These are phyloP conservation scores for Coemansia sp. DNA, from an alignment of 192 early-diverging fungal genomes.

Conservation along the genomic window DNA sequence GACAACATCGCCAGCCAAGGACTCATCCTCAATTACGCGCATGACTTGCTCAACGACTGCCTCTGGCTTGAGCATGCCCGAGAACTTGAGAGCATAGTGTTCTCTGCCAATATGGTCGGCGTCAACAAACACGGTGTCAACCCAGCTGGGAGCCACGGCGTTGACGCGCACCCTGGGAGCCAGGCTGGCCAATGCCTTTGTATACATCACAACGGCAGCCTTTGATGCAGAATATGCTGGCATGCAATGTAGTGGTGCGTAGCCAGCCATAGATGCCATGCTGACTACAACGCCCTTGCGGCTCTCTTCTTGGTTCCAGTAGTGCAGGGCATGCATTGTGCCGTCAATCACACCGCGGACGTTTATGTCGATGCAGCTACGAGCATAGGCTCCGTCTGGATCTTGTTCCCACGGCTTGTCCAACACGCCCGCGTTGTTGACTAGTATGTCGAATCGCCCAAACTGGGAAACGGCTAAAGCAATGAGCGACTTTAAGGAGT, in stretches of 20 bases:
- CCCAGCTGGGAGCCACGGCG: constrained; percentile 55
- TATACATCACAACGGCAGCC: constrained; percentile 63
- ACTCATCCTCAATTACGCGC: constrained; percentile 53
- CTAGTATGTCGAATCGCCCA: constrained; percentile 55
- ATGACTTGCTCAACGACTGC: constrained; percentile 55
- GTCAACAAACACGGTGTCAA: constrained; percentile 51
- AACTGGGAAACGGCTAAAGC: constrained; percentile 49
- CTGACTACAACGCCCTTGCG: constrained; percentile 65
- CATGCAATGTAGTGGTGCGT: constrained; percentile 38
- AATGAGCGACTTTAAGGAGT: constrained; percentile 34
- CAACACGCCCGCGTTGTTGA: constrained; percentile 61
- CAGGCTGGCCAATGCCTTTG: constrained; percentile 33
- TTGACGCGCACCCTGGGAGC: constrained; percentile 58
- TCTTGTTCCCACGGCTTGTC: constrained; percentile 33
- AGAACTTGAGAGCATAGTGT: constrained; percentile 11
- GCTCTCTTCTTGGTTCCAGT: constrained; percentile 44
- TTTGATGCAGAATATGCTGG: constrained; percentile 72
- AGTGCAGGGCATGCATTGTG: constrained; percentile 61
- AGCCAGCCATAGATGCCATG: constrained; percentile 63
- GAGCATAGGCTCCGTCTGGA: constrained; percentile 47
- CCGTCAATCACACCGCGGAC: constrained; percentile 64
- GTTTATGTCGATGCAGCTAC: constrained; percentile 64
- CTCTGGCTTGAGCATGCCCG: constrained; percentile 23
- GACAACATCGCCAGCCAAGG: constrained; percentile 47
- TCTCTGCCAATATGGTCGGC: constrained; percentile 31